Evolutionary conservation across 2,329 filamentous ascomycete species (phyloP).

Genomic region (Aspergillus arachidicola): DNA sequence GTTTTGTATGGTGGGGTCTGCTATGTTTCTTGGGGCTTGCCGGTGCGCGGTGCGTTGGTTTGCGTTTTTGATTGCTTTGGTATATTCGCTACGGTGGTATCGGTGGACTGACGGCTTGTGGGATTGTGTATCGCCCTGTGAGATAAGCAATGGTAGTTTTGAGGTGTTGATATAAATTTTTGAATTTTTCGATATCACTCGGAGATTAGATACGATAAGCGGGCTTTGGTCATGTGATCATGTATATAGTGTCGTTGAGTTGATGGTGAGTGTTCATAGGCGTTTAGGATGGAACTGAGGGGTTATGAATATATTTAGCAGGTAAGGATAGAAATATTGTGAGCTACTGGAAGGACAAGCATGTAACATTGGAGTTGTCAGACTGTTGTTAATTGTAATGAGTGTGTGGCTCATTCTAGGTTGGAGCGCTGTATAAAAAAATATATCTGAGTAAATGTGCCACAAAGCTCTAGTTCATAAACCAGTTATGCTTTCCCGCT

Average conservation of each 20-base stretch:
- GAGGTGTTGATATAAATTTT: constrained; percentile 4
- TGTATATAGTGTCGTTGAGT: not conserved
- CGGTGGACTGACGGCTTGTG: not conserved
- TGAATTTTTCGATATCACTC: constrained; percentile 7
- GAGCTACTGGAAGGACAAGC: not conserved
- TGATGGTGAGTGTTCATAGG: not conserved
- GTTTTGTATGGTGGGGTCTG: not conserved
- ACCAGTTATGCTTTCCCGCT: not conserved
- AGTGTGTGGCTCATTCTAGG: too few relatives aligned
- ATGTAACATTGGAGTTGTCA: not conserved
- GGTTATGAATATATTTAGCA: not conserved
- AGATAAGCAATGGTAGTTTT: not conserved
- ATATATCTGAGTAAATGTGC: not conserved
- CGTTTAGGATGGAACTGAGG: not conserved
- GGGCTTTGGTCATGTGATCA: constrained; percentile 16
- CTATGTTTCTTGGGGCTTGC: not conserved
- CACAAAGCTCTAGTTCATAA: not conserved
- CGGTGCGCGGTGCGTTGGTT: not conserved
- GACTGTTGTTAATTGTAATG: not conserved
- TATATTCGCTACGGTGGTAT: not conserved
- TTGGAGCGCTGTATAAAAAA: not conserved
- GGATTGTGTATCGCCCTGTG: not conserved
- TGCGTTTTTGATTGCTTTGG: not conserved
- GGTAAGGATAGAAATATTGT: not conserved
- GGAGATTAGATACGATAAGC: constrained; percentile 17